Evolutionary conservation across 2,329 filamentous ascomycete genomes (phyloP), one percentile per base, ranked within the genome.

Genomic region (Leptodontidium sp.): DNA sequence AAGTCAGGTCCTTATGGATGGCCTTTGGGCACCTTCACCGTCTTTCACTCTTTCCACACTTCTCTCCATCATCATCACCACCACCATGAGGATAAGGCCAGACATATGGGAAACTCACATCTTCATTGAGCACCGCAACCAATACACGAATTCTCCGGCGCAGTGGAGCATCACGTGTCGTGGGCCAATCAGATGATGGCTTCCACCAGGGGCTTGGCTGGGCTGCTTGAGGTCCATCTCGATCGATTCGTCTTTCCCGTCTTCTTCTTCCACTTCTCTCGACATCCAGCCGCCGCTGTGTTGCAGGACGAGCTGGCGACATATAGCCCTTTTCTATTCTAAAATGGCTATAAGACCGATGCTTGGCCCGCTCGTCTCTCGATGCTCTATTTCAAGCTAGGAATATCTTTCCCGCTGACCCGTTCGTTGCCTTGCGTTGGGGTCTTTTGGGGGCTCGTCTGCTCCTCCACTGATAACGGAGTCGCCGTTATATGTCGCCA

Each of bases 301-400:
- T 21, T 40, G 55, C 55, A 58, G 55, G 55, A 38, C 21, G n/a
- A 9, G n/a, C 9, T 58, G 32, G 55, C 32, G 32, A 57, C 17
- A 58, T 58, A 24, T 58, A 40, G 55, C 55, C n/a, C 29, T 40
- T 32, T 58, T 58, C 55, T 40, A 58, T 58, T 58, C 55, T 17
- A 14, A 55, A 21, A 40, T n/a, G 55, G 55, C 35, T 24, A 26
- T 17, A 58, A 14, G 17, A 38, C 35, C 29, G 53, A 40, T 58
- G 17, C 35, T 40, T 58, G 55, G 55, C 38, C n/a, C 35, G 17
- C n/a, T 43, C 57, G n/a, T 43, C 21, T 45, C 35, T 59, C 24
- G 57, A n/a, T 45, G 57, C 29, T 40, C 57, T 59, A 61, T 62
- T 49, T 49, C 15, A 14, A 49, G 29, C 26, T n/a, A 49, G 26